Base-by-base conservation (phyloP, 163 green algal genomes). In the Chloroidium sp. region DNA sequence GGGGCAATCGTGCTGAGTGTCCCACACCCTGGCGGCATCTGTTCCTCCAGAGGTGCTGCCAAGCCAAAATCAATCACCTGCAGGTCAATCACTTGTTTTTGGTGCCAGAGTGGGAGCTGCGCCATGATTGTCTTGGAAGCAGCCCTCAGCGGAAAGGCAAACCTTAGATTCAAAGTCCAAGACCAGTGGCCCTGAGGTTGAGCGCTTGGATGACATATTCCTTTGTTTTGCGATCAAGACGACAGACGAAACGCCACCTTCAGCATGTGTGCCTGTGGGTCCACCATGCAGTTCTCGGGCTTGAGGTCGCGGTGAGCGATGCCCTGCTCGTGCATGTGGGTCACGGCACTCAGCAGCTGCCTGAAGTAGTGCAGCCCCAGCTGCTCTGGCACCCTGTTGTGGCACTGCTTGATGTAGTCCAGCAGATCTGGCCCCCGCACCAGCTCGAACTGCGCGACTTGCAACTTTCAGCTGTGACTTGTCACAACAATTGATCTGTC, bases 1-100 rank as follows among this genome's bases (percentile, higher is more conserved):
- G 64, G 64, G 6, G 64, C 64, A 10, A 72, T 10, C 6, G 64
- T 72, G 64, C 8, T 6, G 64, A 72, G 6, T 6, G 64, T 72
- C 6, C 64, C 64, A 10, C 64, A 72, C 6, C 64, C 64, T 10
- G 6, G 64, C 6, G 6, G 64, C 6, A 72, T 72, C 6, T 6
- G 64, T 10, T 6, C 64, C 6, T 10, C 64, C 64, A 72, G 64
- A 6, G 64, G 64, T 6, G 64, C 64, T 10, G 69, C 69, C 69
- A 76, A 14, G 10, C 69, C 69, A 36, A 76, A 76, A 57, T 76
- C 69, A 57, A 76, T 76, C 6, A 76, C 69, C 69, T 76, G 69
- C 69, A 57, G 14, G 10, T 10, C 67, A 10, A 10, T 72, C 67
- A 6, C 6, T 72, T n/a, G 6, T 72, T 6, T 10, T 72, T 72